phyloP scores from a whole-genome alignment of 2,329 filamentous ascomycete genomes.

The Camillea tinctor region DNA sequence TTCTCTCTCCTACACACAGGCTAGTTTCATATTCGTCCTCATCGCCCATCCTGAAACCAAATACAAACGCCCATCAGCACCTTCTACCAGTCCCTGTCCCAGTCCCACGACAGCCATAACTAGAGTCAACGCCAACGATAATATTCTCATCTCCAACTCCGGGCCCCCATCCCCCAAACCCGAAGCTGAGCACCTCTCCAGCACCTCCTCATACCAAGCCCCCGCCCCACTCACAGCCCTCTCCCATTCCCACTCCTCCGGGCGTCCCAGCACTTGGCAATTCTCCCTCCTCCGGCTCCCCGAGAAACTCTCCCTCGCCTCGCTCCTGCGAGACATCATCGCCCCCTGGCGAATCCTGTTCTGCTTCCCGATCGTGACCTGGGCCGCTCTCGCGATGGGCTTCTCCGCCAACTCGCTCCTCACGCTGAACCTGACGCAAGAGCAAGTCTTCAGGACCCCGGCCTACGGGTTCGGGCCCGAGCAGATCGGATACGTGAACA shows the following conservation, averaged over 20 bases:
- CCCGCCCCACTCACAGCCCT: not conserved
- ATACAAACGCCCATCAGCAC: slow-evolving; percentile 22
- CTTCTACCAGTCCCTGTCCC: not conserved
- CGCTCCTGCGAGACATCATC: slow-evolving; percentile 26
- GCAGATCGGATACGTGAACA: slow-evolving; percentile 48
- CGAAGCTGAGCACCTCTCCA: not conserved
- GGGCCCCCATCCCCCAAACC: too few species aligned
- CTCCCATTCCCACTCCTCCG: slow-evolving; percentile 7
- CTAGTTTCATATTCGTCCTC: slow-evolving; percentile 27
- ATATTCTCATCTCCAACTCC: too few species aligned
- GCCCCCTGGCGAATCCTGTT: slow-evolving; percentile 28
- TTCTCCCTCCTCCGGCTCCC: slow-evolving; percentile 26
- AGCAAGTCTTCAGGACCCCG: slow-evolving; percentile 42
- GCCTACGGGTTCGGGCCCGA: slow-evolving; percentile 45
- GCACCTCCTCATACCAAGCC: not conserved
- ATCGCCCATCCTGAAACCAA: slow-evolving; percentile 31
- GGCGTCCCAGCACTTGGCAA: slow-evolving; percentile 22
- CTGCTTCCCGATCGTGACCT: slow-evolving; percentile 30
- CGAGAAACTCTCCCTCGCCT: slow-evolving; percentile 23
- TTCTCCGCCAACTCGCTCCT: slow-evolving; percentile 39
- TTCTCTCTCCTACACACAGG: slow-evolving; percentile 4
- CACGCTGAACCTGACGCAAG: slow-evolving; percentile 50
- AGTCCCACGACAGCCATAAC: not conserved
- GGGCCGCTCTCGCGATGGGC: slow-evolving; percentile 28
- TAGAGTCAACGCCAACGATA: not conserved